These are phyloP conservation scores for Perkinsus chesapeaki DNA, from an alignment of 169 alveolate species.

Conservation along the genomic window DNA sequence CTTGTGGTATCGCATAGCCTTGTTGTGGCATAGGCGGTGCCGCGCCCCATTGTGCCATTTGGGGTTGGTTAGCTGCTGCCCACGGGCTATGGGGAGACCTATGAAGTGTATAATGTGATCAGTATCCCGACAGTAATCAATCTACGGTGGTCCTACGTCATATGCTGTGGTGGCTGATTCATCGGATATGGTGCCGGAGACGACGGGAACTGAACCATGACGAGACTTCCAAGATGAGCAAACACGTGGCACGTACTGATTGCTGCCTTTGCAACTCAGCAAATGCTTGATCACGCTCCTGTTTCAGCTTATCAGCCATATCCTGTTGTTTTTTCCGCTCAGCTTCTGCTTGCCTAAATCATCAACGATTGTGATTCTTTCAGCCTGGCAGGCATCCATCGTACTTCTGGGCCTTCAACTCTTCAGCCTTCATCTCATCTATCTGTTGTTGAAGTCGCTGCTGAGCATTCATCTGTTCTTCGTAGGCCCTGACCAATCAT, in stretches of 20 bases:
- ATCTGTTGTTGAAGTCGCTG: neutral
- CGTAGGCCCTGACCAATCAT: neutral
- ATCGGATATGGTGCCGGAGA: neutral
- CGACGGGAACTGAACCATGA: neutral
- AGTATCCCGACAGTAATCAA: neutral
- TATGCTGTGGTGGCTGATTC: neutral
- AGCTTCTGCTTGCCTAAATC: neutral
- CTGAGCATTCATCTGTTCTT: neutral
- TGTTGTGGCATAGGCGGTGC: neutral
- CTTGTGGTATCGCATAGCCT: neutral
- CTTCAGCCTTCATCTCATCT: neutral
- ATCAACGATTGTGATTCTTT: neutral
- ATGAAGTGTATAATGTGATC: no score
- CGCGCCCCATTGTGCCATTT: neutral
- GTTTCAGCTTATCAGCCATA: neutral
- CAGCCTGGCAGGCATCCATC: neutral
- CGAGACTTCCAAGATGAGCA: no score
- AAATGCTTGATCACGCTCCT: neutral
- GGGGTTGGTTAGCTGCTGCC: neutral
- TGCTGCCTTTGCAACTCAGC: neutral
- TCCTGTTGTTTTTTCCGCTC: neutral
- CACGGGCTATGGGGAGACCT: neutral
- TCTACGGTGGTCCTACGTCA: neutral
- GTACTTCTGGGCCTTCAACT: neutral
- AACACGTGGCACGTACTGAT: neutral